Percentiles rank a stretch among this genome's conserved stretches.
Conservation (phyloP, 495 filamentous ascomycete genomes). For the Neurospora pannonica region DNA sequence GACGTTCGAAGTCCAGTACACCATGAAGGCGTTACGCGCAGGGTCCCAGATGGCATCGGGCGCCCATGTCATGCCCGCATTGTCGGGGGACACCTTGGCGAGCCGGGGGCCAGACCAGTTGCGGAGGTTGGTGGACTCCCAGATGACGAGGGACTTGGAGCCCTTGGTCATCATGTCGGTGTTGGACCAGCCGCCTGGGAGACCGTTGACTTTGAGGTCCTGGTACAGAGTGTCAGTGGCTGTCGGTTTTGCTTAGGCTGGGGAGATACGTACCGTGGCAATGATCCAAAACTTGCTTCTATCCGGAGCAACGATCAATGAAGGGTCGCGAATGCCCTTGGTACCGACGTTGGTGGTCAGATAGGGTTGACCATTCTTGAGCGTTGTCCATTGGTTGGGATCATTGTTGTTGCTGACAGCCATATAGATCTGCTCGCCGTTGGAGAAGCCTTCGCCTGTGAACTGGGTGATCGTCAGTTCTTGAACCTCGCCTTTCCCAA, state of each 20-base stretch:
- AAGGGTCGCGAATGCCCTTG: slow-evolving; percentile 3
- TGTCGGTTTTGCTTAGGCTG: not conserved
- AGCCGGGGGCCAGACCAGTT: not conserved
- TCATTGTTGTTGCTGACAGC: slow-evolving; percentile 4
- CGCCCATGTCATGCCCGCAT: slow-evolving; percentile 3
- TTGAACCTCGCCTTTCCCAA: not conserved
- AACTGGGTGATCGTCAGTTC: not conserved
- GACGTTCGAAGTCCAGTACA: not conserved
- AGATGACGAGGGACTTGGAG: slow-evolving; percentile 1
- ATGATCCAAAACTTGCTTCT: slow-evolving; percentile 1
- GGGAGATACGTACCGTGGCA: not conserved
- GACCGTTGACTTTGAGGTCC: slow-evolving; percentile 4
- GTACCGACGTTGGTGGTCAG: not conserved
- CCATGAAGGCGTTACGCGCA: not conserved
- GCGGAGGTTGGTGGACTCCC: not conserved
- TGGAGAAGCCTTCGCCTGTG: slow-evolving; percentile 1
- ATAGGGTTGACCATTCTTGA: not conserved
- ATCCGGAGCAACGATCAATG: not conserved
- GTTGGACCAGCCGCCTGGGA: not conserved
- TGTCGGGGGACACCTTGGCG: not conserved
- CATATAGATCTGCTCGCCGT: slow-evolving; percentile 4
- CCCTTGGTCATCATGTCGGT: not conserved
- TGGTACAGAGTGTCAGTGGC: not conserved
- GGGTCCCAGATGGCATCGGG: slow-evolving; percentile 5
- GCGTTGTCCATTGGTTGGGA: slow-evolving; percentile 1